These are phyloP conservation scores for Wickerhamiella hasegawae DNA, from an alignment of 805 yeast genomes.

Conservation along the genomic window DNA sequence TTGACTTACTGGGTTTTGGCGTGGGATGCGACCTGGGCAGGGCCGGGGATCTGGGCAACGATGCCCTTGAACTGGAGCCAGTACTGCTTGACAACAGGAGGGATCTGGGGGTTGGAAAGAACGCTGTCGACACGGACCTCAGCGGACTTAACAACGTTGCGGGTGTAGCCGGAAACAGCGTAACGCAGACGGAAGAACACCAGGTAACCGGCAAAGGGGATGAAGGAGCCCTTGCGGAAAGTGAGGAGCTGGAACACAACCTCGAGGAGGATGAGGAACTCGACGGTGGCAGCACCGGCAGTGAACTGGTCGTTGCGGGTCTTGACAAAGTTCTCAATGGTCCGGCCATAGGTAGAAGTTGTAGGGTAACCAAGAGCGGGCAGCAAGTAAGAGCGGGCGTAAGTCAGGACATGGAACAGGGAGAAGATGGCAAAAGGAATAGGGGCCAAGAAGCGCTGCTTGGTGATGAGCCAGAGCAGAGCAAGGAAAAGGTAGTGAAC, in stretches of 20 bases:
- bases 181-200: slow-evolving; percentile 61
- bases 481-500: slow-evolving; percentile 53
- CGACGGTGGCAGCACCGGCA: slow-evolving; percentile 43
- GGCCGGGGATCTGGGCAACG: slow-evolving; percentile 10
- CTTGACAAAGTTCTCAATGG: slow-evolving; percentile 31
- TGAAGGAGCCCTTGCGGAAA: slow-evolving; percentile 49
- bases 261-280: slow-evolving; percentile 28
- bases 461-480: slow-evolving; percentile 40
- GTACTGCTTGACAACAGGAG: slow-evolving; percentile 30
- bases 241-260: slow-evolving; percentile 29
- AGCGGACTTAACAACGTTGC: slow-evolving; percentile 47
- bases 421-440: slow-evolving; percentile 68
- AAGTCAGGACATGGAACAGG: slow-evolving; percentile 65
- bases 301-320: slow-evolving; percentile 43
- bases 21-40: too few species aligned
- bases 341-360: slow-evolving; percentile 12
- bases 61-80: slow-evolving; percentile 34
- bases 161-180: slow-evolving; percentile 60
- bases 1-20: too few species aligned
- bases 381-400: slow-evolving; percentile 44
- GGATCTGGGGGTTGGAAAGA: slow-evolving; percentile 37
- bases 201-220: slow-evolving; percentile 31
- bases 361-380: slow-evolving; percentile 37
- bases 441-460: slow-evolving; percentile 43
- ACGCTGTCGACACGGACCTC: slow-evolving; percentile 52